Evolutionary conservation across 2,329 filamentous ascomycete genomes (phyloP), one percentile per base, ranked within the genome.

Genomic region (Fusarium brevicatenulatum): DNA sequence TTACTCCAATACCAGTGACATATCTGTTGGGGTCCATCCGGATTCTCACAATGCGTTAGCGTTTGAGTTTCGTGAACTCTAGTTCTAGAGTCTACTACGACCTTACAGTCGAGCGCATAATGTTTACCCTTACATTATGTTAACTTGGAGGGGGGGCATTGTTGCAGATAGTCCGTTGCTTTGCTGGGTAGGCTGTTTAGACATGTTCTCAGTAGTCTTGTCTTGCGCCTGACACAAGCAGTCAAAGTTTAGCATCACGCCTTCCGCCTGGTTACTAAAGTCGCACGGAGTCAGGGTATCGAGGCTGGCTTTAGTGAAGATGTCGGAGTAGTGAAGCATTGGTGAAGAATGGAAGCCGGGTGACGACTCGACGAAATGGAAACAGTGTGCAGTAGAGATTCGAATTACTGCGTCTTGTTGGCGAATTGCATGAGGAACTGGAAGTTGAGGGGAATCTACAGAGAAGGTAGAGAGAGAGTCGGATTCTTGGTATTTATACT

Each of bases 351-450:
- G 32, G 13, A 32, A 32, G 32, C 32, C 4, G 32, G 32, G 12
- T 32, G 32, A 13, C 32, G 12, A 13, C 4, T 23, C 6, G 30
- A 2, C 2, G 10, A 11, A 36, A 19, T 28, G 13, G 16, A 6
- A 34, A 15, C 13, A 16, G 32, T 34, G 13, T 34, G 13, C 32
- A 34, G 13, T 6, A 7, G 32, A 36, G 34, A 36, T 36, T 36
- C 34, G 34, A 36, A 36, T 16, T 9, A 16, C 34, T 36, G 34
- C 34, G 9, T 18, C 16, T 18, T 18, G 34, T 18, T 9, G 2
- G 4, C 2, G 0, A 18, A 21, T 12, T 2, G 1, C 9, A 7
- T 25, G 2, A 9, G 3, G 15, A 2, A 7, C 5, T 28, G 7
- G 9, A 52, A 13, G 7, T 39, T 9, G 0, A 28, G 23, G 6